These are phyloP conservation scores for Fusarium luffae DNA, from an alignment of 2,329 filamentous ascomycete species.

Conservation along the genomic window DNA sequence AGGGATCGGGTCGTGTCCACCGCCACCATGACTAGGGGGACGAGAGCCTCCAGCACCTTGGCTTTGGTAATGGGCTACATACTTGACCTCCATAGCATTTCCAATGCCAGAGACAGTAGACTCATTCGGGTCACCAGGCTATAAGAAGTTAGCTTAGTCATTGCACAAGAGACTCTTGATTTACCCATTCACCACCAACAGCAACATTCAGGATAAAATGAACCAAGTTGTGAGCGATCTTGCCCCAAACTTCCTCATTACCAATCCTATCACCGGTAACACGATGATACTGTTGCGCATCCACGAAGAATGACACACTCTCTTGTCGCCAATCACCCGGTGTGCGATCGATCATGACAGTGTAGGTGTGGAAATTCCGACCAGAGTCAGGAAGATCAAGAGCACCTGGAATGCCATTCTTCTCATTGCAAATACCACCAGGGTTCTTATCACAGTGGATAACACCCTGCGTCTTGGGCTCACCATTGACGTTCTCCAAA, in stretches of 20 bases:
- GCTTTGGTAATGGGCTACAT: slow-evolving; percentile 54
- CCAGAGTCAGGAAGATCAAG: not conserved
- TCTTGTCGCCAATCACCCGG: slow-evolving; percentile 57
- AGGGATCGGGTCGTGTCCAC: not conserved
- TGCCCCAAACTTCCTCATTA: slow-evolving; percentile 57
- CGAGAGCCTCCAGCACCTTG: not conserved
- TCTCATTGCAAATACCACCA: slow-evolving; percentile 61
- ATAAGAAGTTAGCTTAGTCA: slow-evolving; percentile 9
- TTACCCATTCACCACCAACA: slow-evolving; percentile 61
- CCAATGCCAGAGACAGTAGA: slow-evolving; percentile 56
- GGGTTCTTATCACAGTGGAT: slow-evolving; percentile 40
- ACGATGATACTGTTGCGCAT: slow-evolving; percentile 55
- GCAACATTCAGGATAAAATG: slow-evolving; percentile 65
- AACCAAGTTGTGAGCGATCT: slow-evolving; percentile 59
- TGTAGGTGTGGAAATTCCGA: slow-evolving; percentile 58
- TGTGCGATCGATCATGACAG: slow-evolving; percentile 60
- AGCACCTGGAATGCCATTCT: slow-evolving; percentile 46
- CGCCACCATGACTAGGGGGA: not conserved
- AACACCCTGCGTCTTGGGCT: slow-evolving; percentile 14
- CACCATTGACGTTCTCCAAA: slow-evolving; percentile 35
- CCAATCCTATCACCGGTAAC: slow-evolving; percentile 56
- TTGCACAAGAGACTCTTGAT: slow-evolving; percentile 30
- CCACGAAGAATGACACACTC: slow-evolving; percentile 59
- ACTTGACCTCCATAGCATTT: slow-evolving; percentile 60
- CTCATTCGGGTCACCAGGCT: slow-evolving; percentile 59